phyloP scores from a whole-genome alignment of 768 basidiomycete genomes.

The Phaeotremella skinneri region DNA sequence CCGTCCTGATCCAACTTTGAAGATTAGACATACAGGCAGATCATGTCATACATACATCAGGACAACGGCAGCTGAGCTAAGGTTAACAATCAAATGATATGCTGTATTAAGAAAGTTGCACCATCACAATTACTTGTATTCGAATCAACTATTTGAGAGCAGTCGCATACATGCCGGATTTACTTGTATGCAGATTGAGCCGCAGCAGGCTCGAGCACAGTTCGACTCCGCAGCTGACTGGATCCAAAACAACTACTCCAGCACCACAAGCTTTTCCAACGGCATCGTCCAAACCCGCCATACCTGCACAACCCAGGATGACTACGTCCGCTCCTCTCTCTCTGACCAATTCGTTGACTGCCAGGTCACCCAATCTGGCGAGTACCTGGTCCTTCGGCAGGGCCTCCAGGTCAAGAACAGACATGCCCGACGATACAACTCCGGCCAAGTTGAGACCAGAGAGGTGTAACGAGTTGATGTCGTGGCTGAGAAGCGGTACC shows the following conservation, averaged over 20 bases:
- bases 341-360: slow-evolving; percentile 19
- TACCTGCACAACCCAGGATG: slow-evolving; percentile 40
- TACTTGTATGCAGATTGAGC: slow-evolving; percentile 26
- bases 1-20: background rate
- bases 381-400: slow-evolving; percentile 27
- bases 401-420: slow-evolving; percentile 35
- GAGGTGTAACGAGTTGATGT: slow-evolving; percentile 25
- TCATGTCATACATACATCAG: no score
- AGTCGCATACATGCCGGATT: slow-evolving; percentile 31
- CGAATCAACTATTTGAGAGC: no score
- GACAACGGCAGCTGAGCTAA: no score
- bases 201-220: slow-evolving; percentile 23
- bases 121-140: no score
- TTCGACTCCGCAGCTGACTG: slow-evolving; percentile 32
- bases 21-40: background rate
- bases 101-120: no score
- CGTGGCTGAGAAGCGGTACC: slow-evolving; percentile 39
- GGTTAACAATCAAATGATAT: no score
- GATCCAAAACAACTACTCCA: slow-evolving; percentile 35
- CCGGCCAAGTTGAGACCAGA: slow-evolving; percentile 21
- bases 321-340: slow-evolving; percentile 28
- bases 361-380: slow-evolving; percentile 10
- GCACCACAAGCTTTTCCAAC: slow-evolving; percentile 21
- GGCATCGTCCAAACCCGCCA: slow-evolving; percentile 37
- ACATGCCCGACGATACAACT: slow-evolving; percentile 34